Evolutionary conservation across 441 rosid genomes (phyloP), one percentile per base, ranked within the genome.

Genomic region (Eruca vesicaria): DNA sequence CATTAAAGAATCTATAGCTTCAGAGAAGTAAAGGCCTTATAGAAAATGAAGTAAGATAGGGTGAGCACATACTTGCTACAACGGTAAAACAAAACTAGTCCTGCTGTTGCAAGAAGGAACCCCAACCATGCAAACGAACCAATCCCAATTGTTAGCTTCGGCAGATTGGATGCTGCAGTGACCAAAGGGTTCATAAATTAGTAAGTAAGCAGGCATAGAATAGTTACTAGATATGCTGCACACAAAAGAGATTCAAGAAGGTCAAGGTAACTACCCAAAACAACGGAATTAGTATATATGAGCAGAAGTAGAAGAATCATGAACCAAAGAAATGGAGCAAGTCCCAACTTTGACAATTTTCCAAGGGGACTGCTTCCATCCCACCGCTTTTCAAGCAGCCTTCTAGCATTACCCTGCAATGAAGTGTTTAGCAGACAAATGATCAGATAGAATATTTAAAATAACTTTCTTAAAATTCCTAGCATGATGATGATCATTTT

Each of bases 111-210:
- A 58, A 90, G 86, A 77, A 96, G 78, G 71, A 90, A 80, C 28
- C 98, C 99, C 62, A 80, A 80, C 99, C 99, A 96, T 58, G 98
- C 99, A 76, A 96, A 58, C 73, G 89, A 86, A 78, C 90, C 97
- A 85, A 87, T 79, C 55, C 94, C 89, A 80, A 86, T 79, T 19
- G 97, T 89, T 73, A 93, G 68, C 85, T 82, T 91, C 56, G 97
- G 98, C 67, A 91, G 84, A 85, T 87, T 69, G 71, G 97, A 73
- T 73, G 88, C 99, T 96, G 93, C 80, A 84, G 20, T 21, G 62
- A 50, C 28, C 33, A 55, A 68, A 81, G 62, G 63, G 33, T 57
- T 79, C 41, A 63, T 50, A 8, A 69, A 57, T 32, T 74, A 29
- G 58, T 79, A 64, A 35, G 57, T 3, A 57, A 36, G 56, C 67